Base-by-base conservation (phyloP, 345 rosid genomes). In the Psidium guajava region DNA sequence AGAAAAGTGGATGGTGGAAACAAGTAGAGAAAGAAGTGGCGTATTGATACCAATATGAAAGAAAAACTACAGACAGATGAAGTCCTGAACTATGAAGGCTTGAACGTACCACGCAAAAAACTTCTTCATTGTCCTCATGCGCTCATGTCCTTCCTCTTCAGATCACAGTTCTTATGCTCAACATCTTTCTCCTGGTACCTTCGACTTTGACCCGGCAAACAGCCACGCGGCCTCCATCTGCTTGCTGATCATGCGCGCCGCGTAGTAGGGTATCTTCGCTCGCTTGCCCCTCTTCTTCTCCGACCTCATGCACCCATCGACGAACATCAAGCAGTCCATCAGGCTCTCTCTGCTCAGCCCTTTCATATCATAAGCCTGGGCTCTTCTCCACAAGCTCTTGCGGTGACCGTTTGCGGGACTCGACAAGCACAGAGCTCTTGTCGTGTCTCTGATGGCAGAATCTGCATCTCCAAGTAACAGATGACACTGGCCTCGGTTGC, bases 341-440 rank as follows among this genome's bases (percentile, higher is more conserved):
- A 96, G 91, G 91, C 98, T 96, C 88, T 95, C 97, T 82, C 87
- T 96, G 51, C 91, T 91, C 87, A 90, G 84, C n/a, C 98, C 98
- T 88, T 89, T 91, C 91, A 94, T 88, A 75, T 94, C 96, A 77
- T 89, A 95, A 59, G 98, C 99, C 91, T 94, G 99, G 16, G 98
- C 90, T 88, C 99, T 92, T 87, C 97, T 94, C 98, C 99, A 96
- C 89, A 96, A 88, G 90, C 99, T 95, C 93, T 92, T 95, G 84
- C 88, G 83, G 61, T 95, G 98, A 16, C 91, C 90, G 73, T 86
- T 90, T 22, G 28, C 83, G 10, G 83, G 82, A 82, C 86, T 83
- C 28, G 95, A 93, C 75, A 95, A 86, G 85, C 97, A 90, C 86
- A 95, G 75, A 74, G 98, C 98, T 87, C 95, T 91, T 7, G 98